A percentile compares a stretch with the other conserved stretches of the same genome.
These are phyloP conservation scores for Phyllosticta paracitricarpa DNA, from an alignment of 2,329 filamentous ascomycete genomes.

Conservation along the genomic window DNA sequence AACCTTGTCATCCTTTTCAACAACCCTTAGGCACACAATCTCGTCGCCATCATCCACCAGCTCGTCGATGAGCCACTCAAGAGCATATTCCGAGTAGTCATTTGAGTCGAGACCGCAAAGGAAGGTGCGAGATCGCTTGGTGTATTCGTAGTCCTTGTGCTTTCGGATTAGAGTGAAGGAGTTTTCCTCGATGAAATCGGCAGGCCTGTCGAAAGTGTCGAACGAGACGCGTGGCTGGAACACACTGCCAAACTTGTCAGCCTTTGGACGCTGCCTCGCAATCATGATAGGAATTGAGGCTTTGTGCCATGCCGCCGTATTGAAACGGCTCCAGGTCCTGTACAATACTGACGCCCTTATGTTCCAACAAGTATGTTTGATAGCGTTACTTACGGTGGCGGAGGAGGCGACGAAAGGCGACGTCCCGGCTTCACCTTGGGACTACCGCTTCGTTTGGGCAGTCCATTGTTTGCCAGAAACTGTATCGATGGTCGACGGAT, in stretches of 20 bases:
- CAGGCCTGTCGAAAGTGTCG: slow-evolving; percentile 60
- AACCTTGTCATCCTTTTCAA: slow-evolving; percentile 71
- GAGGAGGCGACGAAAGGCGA: slow-evolving; percentile 31
- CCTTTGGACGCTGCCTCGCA: neutral
- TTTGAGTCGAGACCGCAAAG: slow-evolving; percentile 87
- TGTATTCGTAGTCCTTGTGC: slow-evolving; percentile 75
- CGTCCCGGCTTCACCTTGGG: slow-evolving; percentile 16
- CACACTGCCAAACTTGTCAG: slow-evolving; percentile 33
- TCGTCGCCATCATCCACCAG: slow-evolving; percentile 90
- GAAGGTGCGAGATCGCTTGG: slow-evolving; percentile 74
- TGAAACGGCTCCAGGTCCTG: neutral
- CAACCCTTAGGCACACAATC: slow-evolving; percentile 78
- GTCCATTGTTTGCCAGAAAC: slow-evolving; percentile 25
- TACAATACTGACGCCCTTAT: neutral
- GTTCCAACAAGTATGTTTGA: neutral
- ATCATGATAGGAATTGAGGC: neutral
- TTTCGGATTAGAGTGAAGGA: slow-evolving; percentile 77
- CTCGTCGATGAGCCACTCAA: slow-evolving; percentile 88
- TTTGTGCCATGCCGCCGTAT: neutral
- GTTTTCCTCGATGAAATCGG: slow-evolving; percentile 45
- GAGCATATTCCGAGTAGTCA: slow-evolving; percentile 80
- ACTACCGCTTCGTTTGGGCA: slow-evolving; percentile 12
- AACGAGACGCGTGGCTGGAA: slow-evolving; percentile 64
- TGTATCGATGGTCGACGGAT: slow-evolving; percentile 29
- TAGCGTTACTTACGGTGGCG: slow-evolving; percentile 29